Evolutionary conservation across 768 basidiomycete genomes (phyloP).

Genomic region (Obba rivulosa): DNA sequence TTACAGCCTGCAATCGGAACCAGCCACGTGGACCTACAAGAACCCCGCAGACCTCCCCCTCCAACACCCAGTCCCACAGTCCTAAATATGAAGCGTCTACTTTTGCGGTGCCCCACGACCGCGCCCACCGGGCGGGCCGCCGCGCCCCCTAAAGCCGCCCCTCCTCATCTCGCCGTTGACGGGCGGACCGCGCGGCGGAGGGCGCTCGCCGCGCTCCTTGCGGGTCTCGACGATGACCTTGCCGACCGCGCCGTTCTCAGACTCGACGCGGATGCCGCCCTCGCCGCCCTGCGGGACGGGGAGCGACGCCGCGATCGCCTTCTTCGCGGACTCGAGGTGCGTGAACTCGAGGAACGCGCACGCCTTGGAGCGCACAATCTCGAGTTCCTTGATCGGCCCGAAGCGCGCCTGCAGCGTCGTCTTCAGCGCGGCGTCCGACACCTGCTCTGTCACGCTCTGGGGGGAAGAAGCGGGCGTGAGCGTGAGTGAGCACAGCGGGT

Average conservation of each 20-base stretch:
- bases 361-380: constrained; percentile 82
- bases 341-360: constrained; percentile 94
- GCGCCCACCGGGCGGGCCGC: constrained; percentile 37
- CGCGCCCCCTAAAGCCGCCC: constrained; percentile 42
- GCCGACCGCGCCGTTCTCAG: constrained; percentile 46
- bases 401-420: constrained; percentile 55
- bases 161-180: constrained; percentile 44
- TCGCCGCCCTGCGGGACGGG: constrained; percentile 72
- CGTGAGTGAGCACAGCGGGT: background rate
- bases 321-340: constrained; percentile 71
- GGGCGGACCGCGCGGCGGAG: constrained; percentile 55
- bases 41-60: no score
- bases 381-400: constrained; percentile 80
- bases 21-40: background rate
- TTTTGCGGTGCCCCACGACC: constrained; percentile 33
- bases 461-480: no score
- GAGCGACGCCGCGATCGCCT: constrained; percentile 76
- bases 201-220: constrained; percentile 88
- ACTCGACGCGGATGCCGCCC: constrained; percentile 79
- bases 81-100: constrained; percentile 2
- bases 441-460: constrained; percentile 68
- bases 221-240: constrained; percentile 81
- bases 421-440: constrained; percentile 47
- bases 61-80: background rate
- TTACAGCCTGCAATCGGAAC: no score